A percentile compares a stretch with the other conserved stretches of the same genome.
These are phyloP conservation scores for Dipodascus geniculatus DNA, from an alignment of 805 yeast species.

Conservation along the genomic window DNA sequence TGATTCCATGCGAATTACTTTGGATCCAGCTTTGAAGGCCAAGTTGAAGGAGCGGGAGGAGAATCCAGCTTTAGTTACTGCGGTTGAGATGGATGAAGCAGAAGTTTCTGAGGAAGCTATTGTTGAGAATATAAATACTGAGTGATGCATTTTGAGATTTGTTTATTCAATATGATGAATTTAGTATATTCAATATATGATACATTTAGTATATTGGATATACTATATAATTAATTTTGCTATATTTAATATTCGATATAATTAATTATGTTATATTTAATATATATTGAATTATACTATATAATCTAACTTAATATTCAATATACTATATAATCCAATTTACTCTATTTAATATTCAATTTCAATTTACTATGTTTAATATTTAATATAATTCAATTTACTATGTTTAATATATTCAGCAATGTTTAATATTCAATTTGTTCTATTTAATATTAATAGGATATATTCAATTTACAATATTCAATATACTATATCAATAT, in stretches of 20 bases:
- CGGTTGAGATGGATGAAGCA: background rate
- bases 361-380: background rate
- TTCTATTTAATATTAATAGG: background rate
- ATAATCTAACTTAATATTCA: background rate
- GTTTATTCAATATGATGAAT: too few species aligned
- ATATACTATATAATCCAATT: background rate
- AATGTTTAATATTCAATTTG: background rate
- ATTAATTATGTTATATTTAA: background rate
- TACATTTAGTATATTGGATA: too few species aligned
- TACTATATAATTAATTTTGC: too few species aligned
- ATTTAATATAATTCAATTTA: background rate
- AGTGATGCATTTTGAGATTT: background rate
- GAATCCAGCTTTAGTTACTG: background rate
- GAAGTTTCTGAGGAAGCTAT: background rate
- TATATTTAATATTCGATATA: background rate
- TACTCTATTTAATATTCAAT: too few species aligned
- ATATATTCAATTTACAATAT: background rate
- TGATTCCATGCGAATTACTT: slow-evolving; percentile 27
- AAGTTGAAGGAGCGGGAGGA: slow-evolving; percentile 1
- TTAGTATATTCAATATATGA: background rate
- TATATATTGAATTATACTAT: too few species aligned
- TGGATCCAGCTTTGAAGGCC: slow-evolving; percentile 12
- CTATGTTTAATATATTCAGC: too few species aligned
- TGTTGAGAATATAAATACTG: background rate
- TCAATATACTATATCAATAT: background rate